Percentiles rank a stretch among this genome's conserved stretches.
These are phyloP conservation scores for Rhizophlyctis rosea DNA, from an alignment of 192 early-diverging fungal species.

Conservation along the genomic window DNA sequence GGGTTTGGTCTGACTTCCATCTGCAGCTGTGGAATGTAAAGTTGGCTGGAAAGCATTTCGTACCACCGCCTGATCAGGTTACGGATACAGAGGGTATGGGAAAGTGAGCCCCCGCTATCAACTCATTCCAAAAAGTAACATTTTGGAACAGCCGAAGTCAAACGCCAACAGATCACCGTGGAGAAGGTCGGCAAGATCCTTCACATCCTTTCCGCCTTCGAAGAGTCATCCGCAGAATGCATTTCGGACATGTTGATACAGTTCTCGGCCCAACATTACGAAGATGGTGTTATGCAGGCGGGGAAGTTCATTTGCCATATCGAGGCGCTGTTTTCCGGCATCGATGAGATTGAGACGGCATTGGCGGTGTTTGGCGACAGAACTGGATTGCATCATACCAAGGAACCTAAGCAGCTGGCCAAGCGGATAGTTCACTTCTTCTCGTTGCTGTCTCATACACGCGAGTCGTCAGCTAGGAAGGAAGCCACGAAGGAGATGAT, in stretches of 20 bases:
- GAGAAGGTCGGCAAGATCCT: conserved; percentile 89
- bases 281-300: conserved; percentile 79
- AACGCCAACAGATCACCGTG: conserved; percentile 68
- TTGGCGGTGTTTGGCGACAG: conserved; percentile 65
- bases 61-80: not conserved
- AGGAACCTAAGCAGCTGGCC: conserved; percentile 94
- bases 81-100: conserved; percentile 16
- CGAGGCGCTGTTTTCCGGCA: conserved; percentile 83
- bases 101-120: no score
- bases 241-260: conserved; percentile 93
- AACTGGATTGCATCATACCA: conserved; percentile 46
- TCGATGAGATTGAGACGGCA: conserved; percentile 80
- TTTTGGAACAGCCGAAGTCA: conserved; percentile 45
- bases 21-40: conserved; percentile 53
- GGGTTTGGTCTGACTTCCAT: no score
- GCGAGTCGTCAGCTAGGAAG: conserved; percentile 44
- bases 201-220: conserved; percentile 89
- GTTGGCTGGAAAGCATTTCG: conserved; percentile 5
- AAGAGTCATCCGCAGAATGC: conserved; percentile 93
- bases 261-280: conserved; percentile 79
- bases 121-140: no score
- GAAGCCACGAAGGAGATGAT: conserved; percentile 78
- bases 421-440: conserved; percentile 96
- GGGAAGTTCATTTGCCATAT: conserved; percentile 88
- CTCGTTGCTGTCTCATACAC: conserved; percentile 76